phyloP scores from a whole-genome alignment of 257 asterid genomes.

The Anisodus acutangulus region DNA sequence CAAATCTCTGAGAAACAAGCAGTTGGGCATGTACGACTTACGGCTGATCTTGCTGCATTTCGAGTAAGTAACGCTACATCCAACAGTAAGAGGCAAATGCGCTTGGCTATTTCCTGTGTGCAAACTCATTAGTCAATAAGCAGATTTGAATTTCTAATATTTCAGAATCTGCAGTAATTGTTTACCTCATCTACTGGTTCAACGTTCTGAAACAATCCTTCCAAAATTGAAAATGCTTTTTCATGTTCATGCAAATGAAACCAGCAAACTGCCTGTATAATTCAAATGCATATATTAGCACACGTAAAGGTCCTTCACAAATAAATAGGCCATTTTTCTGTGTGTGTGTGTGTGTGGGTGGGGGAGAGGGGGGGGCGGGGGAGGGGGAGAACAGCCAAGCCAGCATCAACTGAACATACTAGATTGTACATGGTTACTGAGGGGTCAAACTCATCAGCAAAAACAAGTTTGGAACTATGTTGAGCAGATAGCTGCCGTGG shows the following conservation, averaged over 20 bases:
- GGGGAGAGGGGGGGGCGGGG: not conserved
- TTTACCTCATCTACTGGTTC: slow-evolving; percentile 90
- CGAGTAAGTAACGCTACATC: slow-evolving; percentile 81
- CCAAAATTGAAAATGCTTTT: slow-evolving; percentile 71
- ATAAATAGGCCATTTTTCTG: not conserved
- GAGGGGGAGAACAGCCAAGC: not conserved
- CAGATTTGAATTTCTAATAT: not conserved
- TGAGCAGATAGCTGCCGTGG: slow-evolving; percentile 43
- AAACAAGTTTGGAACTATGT: slow-evolving; percentile 52
- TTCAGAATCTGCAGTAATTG: slow-evolving; percentile 16
- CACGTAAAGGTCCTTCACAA: slow-evolving; percentile 11
- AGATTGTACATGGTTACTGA: slow-evolving; percentile 68
- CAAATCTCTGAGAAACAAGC: not conserved
- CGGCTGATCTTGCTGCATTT: slow-evolving; percentile 74
- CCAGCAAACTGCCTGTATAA: slow-evolving; percentile 82
- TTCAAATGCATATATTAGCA: slow-evolving; percentile 32
- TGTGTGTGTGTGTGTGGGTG: too few relatives aligned
- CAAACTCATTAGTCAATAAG: slow-evolving; percentile 4
- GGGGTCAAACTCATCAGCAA: slow-evolving; percentile 57
- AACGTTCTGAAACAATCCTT: slow-evolving; percentile 75
- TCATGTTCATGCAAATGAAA: slow-evolving; percentile 87
- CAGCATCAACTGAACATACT: slow-evolving; percentile 50
- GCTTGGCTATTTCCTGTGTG: slow-evolving; percentile 80
- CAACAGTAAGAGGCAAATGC: slow-evolving; percentile 80
- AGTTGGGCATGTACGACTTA: slow-evolving; percentile 46